phyloP scores from a whole-genome alignment of 2,329 filamentous ascomycete species.

The Aspergillus flavus region DNA sequence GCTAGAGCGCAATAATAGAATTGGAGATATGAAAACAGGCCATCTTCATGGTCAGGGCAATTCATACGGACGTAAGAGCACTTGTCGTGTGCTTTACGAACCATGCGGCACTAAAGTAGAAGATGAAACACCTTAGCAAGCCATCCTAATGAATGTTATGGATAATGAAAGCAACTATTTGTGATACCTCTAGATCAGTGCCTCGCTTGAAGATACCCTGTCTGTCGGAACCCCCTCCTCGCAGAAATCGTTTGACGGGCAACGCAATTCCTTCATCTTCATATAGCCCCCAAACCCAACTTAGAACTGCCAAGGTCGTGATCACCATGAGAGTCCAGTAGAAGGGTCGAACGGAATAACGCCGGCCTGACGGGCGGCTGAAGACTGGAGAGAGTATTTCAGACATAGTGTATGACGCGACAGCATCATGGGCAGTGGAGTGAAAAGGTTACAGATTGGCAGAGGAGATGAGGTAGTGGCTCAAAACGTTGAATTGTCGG shows the following conservation, averaged over 20 bases:
- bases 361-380: constrained; percentile 26
- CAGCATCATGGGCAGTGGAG: constrained; percentile 33
- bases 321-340: constrained; percentile 48
- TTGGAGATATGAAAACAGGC: constrained; percentile 82
- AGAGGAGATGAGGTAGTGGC: neutral
- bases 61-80: constrained; percentile 83
- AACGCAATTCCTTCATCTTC: neutral
- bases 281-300: constrained; percentile 24
- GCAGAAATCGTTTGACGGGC: neutral
- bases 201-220: constrained; percentile 22
- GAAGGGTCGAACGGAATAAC: constrained; percentile 50
- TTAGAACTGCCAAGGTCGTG: constrained; percentile 34
- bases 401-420: constrained; percentile 27
- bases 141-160: constrained; percentile 1
- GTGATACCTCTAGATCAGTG: constrained; percentile 31
- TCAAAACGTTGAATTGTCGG: neutral
- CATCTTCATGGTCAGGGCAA: constrained; percentile 86
- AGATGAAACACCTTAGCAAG: constrained; percentile 3
- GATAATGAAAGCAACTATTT: neutral
- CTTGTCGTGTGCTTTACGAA: constrained; percentile 76
- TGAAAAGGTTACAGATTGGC: neutral
- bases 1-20: constrained; percentile 85
- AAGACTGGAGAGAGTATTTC: constrained; percentile 24
- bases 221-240: neutral
- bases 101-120: constrained; percentile 68